Evolutionary conservation across 2,329 filamentous ascomycete genomes (phyloP).

Genomic region (Aphanocladium album): DNA sequence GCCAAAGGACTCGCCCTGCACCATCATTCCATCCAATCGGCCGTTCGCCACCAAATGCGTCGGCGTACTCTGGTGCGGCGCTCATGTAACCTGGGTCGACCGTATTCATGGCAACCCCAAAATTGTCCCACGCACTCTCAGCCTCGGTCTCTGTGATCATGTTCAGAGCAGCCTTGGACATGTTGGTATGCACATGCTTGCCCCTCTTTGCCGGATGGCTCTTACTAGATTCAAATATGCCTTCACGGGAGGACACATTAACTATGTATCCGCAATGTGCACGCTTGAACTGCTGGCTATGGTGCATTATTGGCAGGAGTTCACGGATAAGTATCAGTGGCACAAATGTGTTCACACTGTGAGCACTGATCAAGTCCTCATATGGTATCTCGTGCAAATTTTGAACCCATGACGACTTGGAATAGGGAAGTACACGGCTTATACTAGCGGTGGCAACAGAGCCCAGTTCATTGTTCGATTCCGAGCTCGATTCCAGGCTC

Average conservation of each 20-base stretch:
- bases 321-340: conserved; percentile 34
- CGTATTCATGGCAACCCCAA: conserved; percentile 31
- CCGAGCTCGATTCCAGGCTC: too few species aligned
- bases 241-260: conserved; percentile 32
- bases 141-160: conserved; percentile 37
- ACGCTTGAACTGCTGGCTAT: not conserved
- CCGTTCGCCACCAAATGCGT: conserved; percentile 20
- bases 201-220: conserved; percentile 19
- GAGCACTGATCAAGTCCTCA: conserved; percentile 32
- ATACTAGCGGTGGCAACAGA: not conserved
- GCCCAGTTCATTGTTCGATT: too few species aligned
- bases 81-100: conserved; percentile 36
- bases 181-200: conserved; percentile 23
- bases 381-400: conserved; percentile 31
- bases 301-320: conserved; percentile 26
- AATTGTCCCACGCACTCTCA: conserved; percentile 23
- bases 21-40: conserved; percentile 35
- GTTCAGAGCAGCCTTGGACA: conserved; percentile 35
- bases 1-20: conserved; percentile 31
- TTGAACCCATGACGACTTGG: conserved; percentile 30
- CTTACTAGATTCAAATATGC: conserved; percentile 24
- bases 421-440: conserved; percentile 7
- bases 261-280: conserved; percentile 23
- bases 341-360: conserved; percentile 32
- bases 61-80: conserved; percentile 27